phyloP scores from a whole-genome alignment of 768 basidiomycete genomes.

The Porphyrellus cyaneotinctus region DNA sequence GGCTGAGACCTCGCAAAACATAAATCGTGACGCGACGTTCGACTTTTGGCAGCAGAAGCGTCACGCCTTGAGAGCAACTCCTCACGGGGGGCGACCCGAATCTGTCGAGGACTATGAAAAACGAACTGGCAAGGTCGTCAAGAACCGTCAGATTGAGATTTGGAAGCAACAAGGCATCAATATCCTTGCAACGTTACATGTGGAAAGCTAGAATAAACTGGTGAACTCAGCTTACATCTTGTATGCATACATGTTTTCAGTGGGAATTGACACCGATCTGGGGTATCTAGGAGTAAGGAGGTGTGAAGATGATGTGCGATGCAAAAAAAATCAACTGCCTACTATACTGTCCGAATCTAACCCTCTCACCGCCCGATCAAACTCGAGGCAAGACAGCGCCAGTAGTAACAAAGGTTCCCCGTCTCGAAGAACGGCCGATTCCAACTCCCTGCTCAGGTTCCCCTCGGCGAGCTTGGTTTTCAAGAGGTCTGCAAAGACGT shows the following conservation, averaged over 20 bases:
- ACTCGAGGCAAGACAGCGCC: constrained; percentile 19
- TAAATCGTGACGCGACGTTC: constrained; percentile 71
- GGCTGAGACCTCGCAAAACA: not conserved
- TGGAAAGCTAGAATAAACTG: no score
- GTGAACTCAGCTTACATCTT: not conserved
- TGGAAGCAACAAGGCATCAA: constrained; percentile 64
- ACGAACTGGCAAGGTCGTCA: constrained; percentile 60
- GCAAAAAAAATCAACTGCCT: constrained; percentile 3
- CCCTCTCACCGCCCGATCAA: constrained; percentile 16
- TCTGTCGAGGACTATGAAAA: constrained; percentile 70
- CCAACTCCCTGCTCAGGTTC: constrained; percentile 12
- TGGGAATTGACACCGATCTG: not conserved
- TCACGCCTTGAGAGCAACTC: constrained; percentile 78
- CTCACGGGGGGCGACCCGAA: constrained; percentile 74
- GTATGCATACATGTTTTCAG: constrained; percentile 1
- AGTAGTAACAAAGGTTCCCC: constrained; percentile 19
- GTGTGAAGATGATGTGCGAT: not conserved
- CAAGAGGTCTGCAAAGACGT: constrained; percentile 16
- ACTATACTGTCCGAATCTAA: not conserved
- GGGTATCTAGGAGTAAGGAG: not conserved
- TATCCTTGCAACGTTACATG: no score
- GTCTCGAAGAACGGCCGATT: constrained; percentile 21
- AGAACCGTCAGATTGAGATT: constrained; percentile 68
- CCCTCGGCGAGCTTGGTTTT: constrained; percentile 7
- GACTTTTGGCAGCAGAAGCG: constrained; percentile 77